A percentile compares a stretch with the other conserved stretches of the same genome.
Conservation (phyloP, 2,329 filamentous ascomycete species). For the Aureobasidium pullulans region DNA sequence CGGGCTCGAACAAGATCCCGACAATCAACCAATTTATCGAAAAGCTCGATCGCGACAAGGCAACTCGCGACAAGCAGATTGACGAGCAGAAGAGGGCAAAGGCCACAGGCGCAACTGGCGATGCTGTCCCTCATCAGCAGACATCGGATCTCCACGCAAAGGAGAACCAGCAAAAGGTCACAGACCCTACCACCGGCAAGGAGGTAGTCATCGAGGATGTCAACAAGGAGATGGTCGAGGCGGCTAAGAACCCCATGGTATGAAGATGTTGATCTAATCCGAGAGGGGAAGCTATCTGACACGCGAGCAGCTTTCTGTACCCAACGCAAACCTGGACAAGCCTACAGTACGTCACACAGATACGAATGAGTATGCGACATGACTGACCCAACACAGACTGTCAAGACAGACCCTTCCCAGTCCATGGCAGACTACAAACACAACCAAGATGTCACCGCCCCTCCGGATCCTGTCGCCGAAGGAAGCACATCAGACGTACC, state of each 20-base stretch:
- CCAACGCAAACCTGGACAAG: conserved; percentile 81
- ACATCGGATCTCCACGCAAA: conserved; percentile 33
- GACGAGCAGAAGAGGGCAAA: conserved; percentile 46
- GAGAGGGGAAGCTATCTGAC: neutral
- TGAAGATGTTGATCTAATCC: neutral
- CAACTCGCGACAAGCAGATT: conserved; percentile 62
- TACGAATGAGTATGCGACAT: neutral
- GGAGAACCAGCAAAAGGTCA: conserved; percentile 54
- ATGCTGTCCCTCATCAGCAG: conserved; percentile 41
- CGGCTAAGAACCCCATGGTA: conserved; percentile 65
- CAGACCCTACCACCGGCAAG: conserved; percentile 80
- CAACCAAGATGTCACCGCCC: conserved; percentile 82
- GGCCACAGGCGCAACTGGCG: conserved; percentile 17
- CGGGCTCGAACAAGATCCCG: conserved; percentile 73
- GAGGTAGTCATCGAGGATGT: conserved; percentile 82
- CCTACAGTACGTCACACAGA: conserved; percentile 45
- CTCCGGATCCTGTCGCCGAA: conserved; percentile 74
- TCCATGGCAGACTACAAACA: conserved; percentile 72
- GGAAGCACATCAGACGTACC: conserved; percentile 88
- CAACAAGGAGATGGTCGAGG: conserved; percentile 60
- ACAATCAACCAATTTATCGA: conserved; percentile 81
- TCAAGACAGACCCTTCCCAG: conserved; percentile 64
- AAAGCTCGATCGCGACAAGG: conserved; percentile 71
- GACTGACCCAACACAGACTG: conserved; percentile 35
- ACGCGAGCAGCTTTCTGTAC: conserved; percentile 61